Evolutionary conservation across 306 rosid genomes (phyloP).

Genomic region (Neltuma alba): DNA sequence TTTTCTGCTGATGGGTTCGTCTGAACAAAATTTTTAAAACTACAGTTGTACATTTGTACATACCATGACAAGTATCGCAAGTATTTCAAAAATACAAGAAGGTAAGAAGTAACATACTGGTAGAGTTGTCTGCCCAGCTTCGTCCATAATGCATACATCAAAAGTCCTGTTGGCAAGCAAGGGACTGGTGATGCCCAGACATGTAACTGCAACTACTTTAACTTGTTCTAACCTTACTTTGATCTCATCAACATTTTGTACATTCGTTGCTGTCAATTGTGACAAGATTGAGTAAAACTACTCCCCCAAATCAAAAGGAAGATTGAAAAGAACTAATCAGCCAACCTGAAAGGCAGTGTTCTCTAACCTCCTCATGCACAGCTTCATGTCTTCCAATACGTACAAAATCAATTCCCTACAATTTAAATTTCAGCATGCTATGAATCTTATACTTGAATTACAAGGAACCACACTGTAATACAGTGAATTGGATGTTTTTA

Average conservation of each 20-base stretch:
- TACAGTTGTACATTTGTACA: background rate
- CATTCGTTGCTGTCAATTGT: conserved; percentile 49
- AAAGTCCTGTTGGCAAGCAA: conserved; percentile 76
- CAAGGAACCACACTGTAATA: background rate
- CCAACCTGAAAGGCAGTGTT: conserved; percentile 83
- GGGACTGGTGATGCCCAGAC: conserved; percentile 85
- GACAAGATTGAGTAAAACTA: conserved; percentile 35
- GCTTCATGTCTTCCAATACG: conserved; percentile 86
- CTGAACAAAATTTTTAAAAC: background rate
- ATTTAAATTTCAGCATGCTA: conserved; percentile 35
- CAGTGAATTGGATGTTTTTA: conserved; percentile 10
- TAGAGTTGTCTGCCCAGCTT: conserved; percentile 97
- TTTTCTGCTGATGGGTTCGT: background rate
- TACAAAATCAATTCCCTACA: conserved; percentile 80
- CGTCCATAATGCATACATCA: conserved; percentile 98
- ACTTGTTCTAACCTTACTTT: conserved; percentile 73
- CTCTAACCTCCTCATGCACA: conserved; percentile 80
- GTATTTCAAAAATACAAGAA: conserved; percentile 23
- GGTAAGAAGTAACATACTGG: conserved; percentile 64
- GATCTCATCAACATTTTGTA: conserved; percentile 68
- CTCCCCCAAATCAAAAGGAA: conserved; percentile 27
- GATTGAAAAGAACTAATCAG: conserved; percentile 24
- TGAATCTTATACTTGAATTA: conserved; percentile 16
- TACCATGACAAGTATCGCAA: conserved; percentile 13
- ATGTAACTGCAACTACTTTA: conserved; percentile 93